Evolutionary conservation across 192 early-diverging fungal genomes (phyloP).

Genomic region (Endogone sp.): DNA sequence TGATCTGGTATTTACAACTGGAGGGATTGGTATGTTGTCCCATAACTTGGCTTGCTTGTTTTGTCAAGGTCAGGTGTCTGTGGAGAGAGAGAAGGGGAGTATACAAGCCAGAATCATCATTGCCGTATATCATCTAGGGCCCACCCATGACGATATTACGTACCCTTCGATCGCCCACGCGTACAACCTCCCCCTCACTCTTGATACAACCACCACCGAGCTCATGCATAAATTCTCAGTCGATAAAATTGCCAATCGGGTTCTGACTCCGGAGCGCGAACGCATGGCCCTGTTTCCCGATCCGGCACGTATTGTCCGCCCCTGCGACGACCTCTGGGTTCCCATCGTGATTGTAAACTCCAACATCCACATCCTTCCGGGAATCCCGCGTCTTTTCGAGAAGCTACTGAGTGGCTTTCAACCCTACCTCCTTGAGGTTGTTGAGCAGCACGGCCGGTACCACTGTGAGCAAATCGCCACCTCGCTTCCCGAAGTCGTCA

Average conservation of each 20-base stretch:
- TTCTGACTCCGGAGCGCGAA: constrained; percentile 36
- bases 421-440: constrained; percentile 18
- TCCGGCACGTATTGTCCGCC: constrained; percentile 31
- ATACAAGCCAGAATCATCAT: too few species aligned
- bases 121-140: too few species aligned
- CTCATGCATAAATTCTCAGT: constrained; percentile 42
- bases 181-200: constrained; percentile 43
- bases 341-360: constrained; percentile 62
- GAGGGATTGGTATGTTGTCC: constrained; percentile 56
- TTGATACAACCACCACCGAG: constrained; percentile 50
- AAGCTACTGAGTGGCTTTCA: constrained; percentile 24
- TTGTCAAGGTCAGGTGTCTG: too few species aligned
- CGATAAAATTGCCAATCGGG: constrained; percentile 11
- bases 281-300: constrained; percentile 68
- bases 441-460: constrained; percentile 8
- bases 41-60: background rate
- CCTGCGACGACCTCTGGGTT: constrained; percentile 58
- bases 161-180: constrained; percentile 59
- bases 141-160: constrained; percentile 67
- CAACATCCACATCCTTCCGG: constrained; percentile 68
- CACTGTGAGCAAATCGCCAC: constrained; percentile 44
- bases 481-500: constrained; percentile 35
- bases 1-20: constrained; percentile 66
- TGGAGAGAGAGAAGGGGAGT: too few species aligned
- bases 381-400: constrained; percentile 63